A percentile compares a stretch with the other conserved stretches of the same genome.
phyloP scores from a whole-genome alignment of 2,329 filamentous ascomycete species.

The Fusarium domesticum region DNA sequence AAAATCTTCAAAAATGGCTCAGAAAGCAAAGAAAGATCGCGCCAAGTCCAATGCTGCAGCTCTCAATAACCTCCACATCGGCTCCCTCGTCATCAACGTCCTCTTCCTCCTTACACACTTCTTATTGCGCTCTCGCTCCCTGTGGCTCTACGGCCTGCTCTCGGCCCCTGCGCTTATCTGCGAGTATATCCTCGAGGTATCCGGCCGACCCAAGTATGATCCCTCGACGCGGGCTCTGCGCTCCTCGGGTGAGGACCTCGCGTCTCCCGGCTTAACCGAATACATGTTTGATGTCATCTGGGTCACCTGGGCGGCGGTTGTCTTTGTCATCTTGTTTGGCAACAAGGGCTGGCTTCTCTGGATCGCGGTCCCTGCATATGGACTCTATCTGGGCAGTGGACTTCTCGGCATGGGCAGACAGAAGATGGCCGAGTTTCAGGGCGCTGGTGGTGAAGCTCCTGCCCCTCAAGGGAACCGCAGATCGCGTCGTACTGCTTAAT shows the following conservation, averaged over 20 bases:
- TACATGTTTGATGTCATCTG: slow-evolving; percentile 98
- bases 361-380: slow-evolving; percentile 54
- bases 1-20: slow-evolving; percentile 47
- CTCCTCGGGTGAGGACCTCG: slow-evolving; percentile 81
- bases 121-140: slow-evolving; percentile 61
- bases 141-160: slow-evolving; percentile 67
- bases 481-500: slow-evolving; percentile 52
- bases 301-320: slow-evolving; percentile 80
- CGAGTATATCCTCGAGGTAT: slow-evolving; percentile 80
- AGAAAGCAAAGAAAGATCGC: slow-evolving; percentile 61
- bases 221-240: slow-evolving; percentile 63
- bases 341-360: slow-evolving; percentile 68
- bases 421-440: slow-evolving; percentile 48
- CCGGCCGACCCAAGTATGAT: slow-evolving; percentile 74
- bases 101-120: slow-evolving; percentile 73
- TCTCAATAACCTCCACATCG: slow-evolving; percentile 78
- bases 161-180: slow-evolving; percentile 73
- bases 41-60: slow-evolving; percentile 76
- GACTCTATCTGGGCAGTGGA: slow-evolving; percentile 51
- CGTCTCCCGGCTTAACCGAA: slow-evolving; percentile 84
- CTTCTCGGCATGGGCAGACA: slow-evolving; percentile 53
- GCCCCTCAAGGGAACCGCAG: slow-evolving; percentile 49
- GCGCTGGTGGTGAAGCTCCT: slow-evolving; percentile 33
- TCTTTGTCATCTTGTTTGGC: slow-evolving; percentile 72
- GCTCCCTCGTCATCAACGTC: slow-evolving; percentile 67